A percentile compares a stretch with the other conserved stretches of the same genome.
These are phyloP conservation scores for Colletotrichum gigasporum DNA, from an alignment of 2,329 filamentous ascomycete genomes.

Conservation along the genomic window DNA sequence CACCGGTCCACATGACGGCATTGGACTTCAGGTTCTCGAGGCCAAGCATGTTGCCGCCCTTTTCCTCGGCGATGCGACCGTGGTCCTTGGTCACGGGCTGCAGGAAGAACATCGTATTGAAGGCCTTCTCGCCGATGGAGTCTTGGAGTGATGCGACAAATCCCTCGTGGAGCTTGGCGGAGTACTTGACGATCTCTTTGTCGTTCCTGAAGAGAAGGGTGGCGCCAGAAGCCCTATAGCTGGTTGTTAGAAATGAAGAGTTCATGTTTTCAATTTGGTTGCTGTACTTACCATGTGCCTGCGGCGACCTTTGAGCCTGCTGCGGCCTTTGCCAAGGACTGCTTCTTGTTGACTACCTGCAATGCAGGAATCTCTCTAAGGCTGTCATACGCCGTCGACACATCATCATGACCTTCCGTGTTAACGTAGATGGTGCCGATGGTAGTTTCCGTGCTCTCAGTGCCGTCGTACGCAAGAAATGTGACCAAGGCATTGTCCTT, in stretches of 20 bases:
- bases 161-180: slow-evolving; percentile 37
- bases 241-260: slow-evolving; percentile 37
- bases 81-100: slow-evolving; percentile 49
- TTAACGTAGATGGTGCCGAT: slow-evolving; percentile 33
- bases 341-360: not conserved
- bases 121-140: slow-evolving; percentile 8
- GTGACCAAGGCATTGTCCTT: not conserved
- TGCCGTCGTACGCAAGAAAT: not conserved
- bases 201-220: slow-evolving; percentile 19
- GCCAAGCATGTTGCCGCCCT: slow-evolving; percentile 52
- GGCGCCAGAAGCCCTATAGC: slow-evolving; percentile 37
- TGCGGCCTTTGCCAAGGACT: not conserved
- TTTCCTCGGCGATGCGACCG: slow-evolving; percentile 39
- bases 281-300: not conserved
- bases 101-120: slow-evolving; percentile 40
- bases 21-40: slow-evolving; percentile 35
- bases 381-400: not conserved
- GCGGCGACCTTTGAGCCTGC: not conserved
- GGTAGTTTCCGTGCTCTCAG: slow-evolving; percentile 15
- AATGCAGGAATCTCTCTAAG: not conserved
- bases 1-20: not conserved
- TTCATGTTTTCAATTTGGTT: too few species aligned
- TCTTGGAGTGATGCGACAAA: slow-evolving; percentile 28
- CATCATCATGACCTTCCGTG: slow-evolving; percentile 19
- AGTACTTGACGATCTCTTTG: slow-evolving; percentile 36